phyloP scores from a whole-genome alignment of 306 rosid species.

The Sophora flavescens region DNA sequence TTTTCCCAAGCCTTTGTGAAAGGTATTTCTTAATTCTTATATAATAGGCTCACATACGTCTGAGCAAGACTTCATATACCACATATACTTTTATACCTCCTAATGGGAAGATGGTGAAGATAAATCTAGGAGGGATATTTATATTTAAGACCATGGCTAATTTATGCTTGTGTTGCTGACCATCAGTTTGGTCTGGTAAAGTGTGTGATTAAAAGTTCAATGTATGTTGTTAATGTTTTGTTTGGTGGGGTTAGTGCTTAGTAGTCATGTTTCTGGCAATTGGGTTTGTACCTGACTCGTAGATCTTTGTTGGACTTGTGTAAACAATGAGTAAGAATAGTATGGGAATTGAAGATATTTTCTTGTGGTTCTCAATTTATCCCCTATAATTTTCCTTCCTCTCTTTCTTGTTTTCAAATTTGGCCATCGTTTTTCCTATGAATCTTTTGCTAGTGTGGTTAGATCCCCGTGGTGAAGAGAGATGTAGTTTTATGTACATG shows the following conservation, averaged over 20 bases:
- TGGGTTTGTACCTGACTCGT: constrained; percentile 1
- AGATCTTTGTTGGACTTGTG: neutral
- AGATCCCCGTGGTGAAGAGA: neutral
- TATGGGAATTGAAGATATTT: neutral
- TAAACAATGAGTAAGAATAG: neutral
- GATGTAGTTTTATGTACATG: neutral
- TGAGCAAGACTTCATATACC: too few relatives aligned
- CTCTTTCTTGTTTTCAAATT: neutral
- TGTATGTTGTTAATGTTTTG: too few relatives aligned
- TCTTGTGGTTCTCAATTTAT: neutral
- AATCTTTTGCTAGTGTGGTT: neutral
- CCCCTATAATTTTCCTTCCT: neutral
- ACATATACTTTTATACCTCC: too few relatives aligned
- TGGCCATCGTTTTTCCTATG: neutral
- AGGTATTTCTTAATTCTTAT: too few relatives aligned
- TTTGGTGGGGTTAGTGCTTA: neutral
- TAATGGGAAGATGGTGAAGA: too few relatives aligned
- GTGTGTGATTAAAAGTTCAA: too few relatives aligned
- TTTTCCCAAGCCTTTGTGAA: too few relatives aligned
- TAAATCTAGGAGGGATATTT: too few relatives aligned
- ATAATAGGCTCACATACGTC: too few relatives aligned
- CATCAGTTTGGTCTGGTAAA: too few relatives aligned
- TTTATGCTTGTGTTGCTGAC: too few relatives aligned
- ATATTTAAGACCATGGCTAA: too few relatives aligned
- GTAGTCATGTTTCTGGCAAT: neutral